These are phyloP conservation scores for Dothistroma pini DNA, from an alignment of 2,329 filamentous ascomycete genomes.

Conservation along the genomic window DNA sequence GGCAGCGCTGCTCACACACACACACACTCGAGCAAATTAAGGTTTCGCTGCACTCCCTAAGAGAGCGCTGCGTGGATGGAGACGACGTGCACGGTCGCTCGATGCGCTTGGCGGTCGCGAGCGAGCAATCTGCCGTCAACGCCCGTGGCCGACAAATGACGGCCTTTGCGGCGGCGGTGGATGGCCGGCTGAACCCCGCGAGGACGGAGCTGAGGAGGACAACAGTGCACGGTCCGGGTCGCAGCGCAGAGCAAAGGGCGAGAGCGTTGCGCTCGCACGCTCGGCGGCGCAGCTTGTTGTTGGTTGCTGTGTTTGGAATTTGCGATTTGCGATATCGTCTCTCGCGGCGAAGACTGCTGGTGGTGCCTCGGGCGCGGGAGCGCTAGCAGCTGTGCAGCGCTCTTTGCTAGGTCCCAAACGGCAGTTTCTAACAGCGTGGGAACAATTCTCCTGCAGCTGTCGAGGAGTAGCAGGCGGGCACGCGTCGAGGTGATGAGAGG, in stretches of 20 bases:
- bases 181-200: slow-evolving; percentile 19
- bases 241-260: not conserved
- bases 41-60: slow-evolving; percentile 12
- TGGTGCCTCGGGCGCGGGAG: slow-evolving; percentile 8
- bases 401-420: slow-evolving; percentile 2
- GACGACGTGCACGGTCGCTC: slow-evolving; percentile 13
- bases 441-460: not conserved
- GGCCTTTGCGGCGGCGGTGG: slow-evolving; percentile 12
- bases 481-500: not conserved
- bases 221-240: slow-evolving; percentile 14
- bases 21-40: slow-evolving; percentile 13
- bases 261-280: not conserved
- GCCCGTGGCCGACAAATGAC: slow-evolving; percentile 13
- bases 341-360: not conserved
- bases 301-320: not conserved
- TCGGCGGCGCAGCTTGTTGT: not conserved
- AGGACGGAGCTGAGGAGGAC: slow-evolving; percentile 8
- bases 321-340: not conserved
- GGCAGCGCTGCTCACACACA: slow-evolving; percentile 13
- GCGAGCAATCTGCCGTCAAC: slow-evolving; percentile 18
- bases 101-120: slow-evolving; percentile 11
- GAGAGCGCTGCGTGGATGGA: slow-evolving; percentile 13
- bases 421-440: slow-evolving; percentile 8
- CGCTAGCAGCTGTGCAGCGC: slow-evolving; percentile 3
- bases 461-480: not conserved